Conservation (phyloP, 2,329 filamentous ascomycete species). For the Paracamarosporium sp. region DNA sequence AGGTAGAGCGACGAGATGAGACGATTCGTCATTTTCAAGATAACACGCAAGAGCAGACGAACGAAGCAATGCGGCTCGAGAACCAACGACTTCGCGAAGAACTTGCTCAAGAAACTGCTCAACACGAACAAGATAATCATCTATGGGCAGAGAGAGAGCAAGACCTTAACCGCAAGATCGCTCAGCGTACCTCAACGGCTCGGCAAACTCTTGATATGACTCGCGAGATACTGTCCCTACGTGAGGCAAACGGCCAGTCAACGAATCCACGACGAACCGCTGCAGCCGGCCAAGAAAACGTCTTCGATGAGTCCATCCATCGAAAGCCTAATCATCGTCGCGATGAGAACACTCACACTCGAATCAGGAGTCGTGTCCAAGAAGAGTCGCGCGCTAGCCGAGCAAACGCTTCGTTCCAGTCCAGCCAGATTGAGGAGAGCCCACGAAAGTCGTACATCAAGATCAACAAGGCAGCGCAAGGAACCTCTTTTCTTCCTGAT, state of each 20-base stretch:
- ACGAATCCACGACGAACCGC: constrained; percentile 12
- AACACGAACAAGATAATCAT: constrained; percentile 43
- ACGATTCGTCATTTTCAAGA: constrained; percentile 48
- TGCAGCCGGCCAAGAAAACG: constrained; percentile 25
- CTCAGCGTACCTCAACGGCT: constrained; percentile 34
- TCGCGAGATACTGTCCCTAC: constrained; percentile 35
- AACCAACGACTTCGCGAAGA: constrained; percentile 50
- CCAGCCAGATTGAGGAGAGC: constrained; percentile 24
- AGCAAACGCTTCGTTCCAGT: constrained; percentile 24
- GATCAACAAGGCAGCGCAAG: constrained; percentile 24
- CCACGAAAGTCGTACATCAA: constrained; percentile 34
- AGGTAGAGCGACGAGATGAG: constrained; percentile 46
- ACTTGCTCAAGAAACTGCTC: constrained; percentile 41
- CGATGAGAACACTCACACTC: constrained; percentile 42
- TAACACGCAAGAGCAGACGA: constrained; percentile 43
- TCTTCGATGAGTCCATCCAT: constrained; percentile 24
- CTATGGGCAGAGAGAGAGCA: constrained; percentile 41
- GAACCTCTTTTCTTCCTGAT: constrained; percentile 21
- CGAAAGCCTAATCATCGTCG: constrained; percentile 37
- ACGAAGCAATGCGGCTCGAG: constrained; percentile 48
- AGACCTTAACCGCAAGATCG: constrained; percentile 41
- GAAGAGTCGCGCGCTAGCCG: constrained; percentile 44
- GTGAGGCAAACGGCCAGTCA: constrained; percentile 32
- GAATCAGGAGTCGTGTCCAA: constrained; percentile 41
- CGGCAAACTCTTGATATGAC: constrained; percentile 38